Percentiles rank a stretch among this genome's conserved stretches.
phyloP scores from a whole-genome alignment of 2,329 filamentous ascomycete genomes.

The Stemphylium lycopersici region DNA sequence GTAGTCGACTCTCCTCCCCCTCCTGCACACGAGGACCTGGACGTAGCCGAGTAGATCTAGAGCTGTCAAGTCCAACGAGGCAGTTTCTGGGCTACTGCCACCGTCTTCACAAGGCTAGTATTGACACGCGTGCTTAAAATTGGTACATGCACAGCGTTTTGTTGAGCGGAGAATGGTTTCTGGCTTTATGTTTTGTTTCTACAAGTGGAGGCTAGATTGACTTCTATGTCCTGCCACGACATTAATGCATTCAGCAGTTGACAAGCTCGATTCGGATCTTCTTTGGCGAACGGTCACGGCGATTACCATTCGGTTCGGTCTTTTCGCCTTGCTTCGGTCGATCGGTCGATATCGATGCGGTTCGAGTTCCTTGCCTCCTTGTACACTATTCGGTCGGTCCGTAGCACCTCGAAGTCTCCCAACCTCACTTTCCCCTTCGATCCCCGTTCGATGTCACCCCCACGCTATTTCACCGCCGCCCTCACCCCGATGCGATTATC shows the following conservation, averaged over 20 bases:
- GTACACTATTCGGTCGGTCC: slow-evolving; percentile 48
- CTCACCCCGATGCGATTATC: slow-evolving; percentile 15
- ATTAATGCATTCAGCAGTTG: slow-evolving; percentile 48
- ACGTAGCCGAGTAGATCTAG: slow-evolving; percentile 76
- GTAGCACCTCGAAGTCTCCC: slow-evolving; percentile 40
- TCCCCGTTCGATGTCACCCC: slow-evolving; percentile 13
- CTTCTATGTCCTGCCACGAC: slow-evolving; percentile 32
- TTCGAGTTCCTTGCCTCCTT: slow-evolving; percentile 36
- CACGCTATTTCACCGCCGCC: slow-evolving; percentile 11
- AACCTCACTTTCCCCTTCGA: slow-evolving; percentile 21
- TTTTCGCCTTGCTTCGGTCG: slow-evolving; percentile 37
- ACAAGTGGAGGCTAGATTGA: slow-evolving; percentile 32
- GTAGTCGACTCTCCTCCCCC: slow-evolving; percentile 78
- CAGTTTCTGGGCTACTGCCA: slow-evolving; percentile 15
- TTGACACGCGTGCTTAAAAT: slow-evolving; percentile 26
- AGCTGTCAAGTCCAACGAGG: slow-evolving; percentile 18
- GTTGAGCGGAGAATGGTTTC: slow-evolving; percentile 30
- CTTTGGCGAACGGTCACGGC: slow-evolving; percentile 45
- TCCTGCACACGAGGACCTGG: slow-evolving; percentile 84
- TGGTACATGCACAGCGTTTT: slow-evolving; percentile 32
- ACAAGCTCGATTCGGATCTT: slow-evolving; percentile 39
- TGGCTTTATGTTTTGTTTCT: slow-evolving; percentile 32
- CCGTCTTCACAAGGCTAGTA: slow-evolving; percentile 25
- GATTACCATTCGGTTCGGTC: slow-evolving; percentile 44
- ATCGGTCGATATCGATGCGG: slow-evolving; percentile 43